Conservation (phyloP, 192 early-diverging fungal species). For the Coemansia brasiliensis region DNA sequence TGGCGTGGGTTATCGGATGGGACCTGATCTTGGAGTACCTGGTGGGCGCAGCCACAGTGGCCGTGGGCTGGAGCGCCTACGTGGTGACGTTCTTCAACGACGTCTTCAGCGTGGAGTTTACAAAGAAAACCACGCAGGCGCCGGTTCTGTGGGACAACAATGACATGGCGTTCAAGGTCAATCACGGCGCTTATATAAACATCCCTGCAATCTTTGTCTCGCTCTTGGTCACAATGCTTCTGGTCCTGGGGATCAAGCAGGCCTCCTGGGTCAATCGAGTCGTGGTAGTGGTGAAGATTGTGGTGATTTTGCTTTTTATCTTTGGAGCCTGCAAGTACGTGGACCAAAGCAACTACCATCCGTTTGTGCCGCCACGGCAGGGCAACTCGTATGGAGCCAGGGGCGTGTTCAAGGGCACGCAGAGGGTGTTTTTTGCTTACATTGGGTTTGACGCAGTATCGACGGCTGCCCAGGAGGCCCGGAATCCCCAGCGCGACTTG, state of each 20-base stretch:
- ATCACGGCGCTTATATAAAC: constrained; percentile 63
- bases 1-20: constrained; percentile 93
- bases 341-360: constrained; percentile 68
- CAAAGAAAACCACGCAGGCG: constrained; percentile 61
- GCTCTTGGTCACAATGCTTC: constrained; percentile 62
- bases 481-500: constrained; percentile 74
- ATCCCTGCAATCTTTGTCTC: constrained; percentile 73
- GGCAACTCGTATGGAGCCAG: constrained; percentile 63
- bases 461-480: constrained; percentile 81
- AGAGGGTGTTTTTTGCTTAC: constrained; percentile 77
- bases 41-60: constrained; percentile 79
- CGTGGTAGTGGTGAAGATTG: constrained; percentile 72
- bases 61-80: constrained; percentile 83
- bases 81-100: constrained; percentile 69
- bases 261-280: constrained; percentile 72
- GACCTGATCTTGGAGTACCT: constrained; percentile 87
- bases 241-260: constrained; percentile 72
- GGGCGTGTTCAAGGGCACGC: constrained; percentile 72
- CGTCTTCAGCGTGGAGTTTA: constrained; percentile 58
- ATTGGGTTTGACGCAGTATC: constrained; percentile 89
- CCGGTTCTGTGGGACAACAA: constrained; percentile 70
- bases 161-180: constrained; percentile 30
- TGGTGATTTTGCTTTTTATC: constrained; percentile 76
- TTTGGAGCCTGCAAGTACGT: constrained; percentile 72
- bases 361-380: constrained; percentile 72